Evolutionary conservation across 805 yeast species (phyloP).

Genomic region (Nakazawaea peltata): DNA sequence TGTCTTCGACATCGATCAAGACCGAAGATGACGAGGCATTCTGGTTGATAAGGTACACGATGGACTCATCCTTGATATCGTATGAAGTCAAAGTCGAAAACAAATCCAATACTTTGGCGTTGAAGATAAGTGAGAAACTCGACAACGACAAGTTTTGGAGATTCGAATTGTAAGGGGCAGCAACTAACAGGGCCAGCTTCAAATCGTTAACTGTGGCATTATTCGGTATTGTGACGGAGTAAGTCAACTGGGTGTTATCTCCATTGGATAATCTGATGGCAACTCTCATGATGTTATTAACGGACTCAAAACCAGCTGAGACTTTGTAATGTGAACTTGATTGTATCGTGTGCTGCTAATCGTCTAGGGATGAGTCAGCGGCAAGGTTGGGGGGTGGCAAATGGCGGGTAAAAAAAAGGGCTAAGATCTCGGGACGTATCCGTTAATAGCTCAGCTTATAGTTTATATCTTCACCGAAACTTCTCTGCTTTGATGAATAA

Average conservation of each 20-base stretch:
- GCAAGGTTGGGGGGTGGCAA: too few relatives aligned
- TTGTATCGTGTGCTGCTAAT: too few relatives aligned
- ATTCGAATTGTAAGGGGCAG: conserved; percentile 19
- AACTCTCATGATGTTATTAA: conserved; percentile 33
- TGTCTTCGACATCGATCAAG: conserved; percentile 10
- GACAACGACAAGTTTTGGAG: conserved; percentile 6
- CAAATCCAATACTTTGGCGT: conserved; percentile 24
- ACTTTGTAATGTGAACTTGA: too few relatives aligned
- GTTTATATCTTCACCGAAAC: too few relatives aligned
- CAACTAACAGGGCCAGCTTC: conserved; percentile 35
- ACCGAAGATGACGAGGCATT: conserved; percentile 8
- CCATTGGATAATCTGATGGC: conserved; percentile 40
- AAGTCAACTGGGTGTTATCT: conserved; percentile 16
- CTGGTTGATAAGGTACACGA: conserved; percentile 21
- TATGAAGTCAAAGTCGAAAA: conserved; percentile 16
- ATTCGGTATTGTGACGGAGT: conserved; percentile 40
- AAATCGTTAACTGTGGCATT: conserved; percentile 45
- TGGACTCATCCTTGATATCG: conserved; percentile 20
- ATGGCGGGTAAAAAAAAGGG: too few relatives aligned
- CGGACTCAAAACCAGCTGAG: too few relatives aligned
- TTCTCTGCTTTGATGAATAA: too few relatives aligned
- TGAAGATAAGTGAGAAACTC: conserved; percentile 21
- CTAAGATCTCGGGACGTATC: too few relatives aligned
- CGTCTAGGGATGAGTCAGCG: too few relatives aligned
- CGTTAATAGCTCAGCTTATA: too few relatives aligned